Evolutionary conservation across 441 rosid genomes (phyloP).

Genomic region (Eutrema salsugineum): DNA sequence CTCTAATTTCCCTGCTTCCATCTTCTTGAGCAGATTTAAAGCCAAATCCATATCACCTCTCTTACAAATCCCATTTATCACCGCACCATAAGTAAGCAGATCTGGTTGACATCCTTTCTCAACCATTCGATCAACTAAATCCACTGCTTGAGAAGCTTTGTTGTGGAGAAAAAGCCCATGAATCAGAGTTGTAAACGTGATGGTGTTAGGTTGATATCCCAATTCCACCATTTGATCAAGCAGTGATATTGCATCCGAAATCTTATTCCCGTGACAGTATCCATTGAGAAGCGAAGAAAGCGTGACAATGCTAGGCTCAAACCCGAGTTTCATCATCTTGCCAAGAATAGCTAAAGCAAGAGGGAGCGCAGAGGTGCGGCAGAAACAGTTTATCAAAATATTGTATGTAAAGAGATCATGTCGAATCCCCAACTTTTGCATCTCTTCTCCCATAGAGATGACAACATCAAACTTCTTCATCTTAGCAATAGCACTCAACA

Average conservation of each 20-base stretch:
- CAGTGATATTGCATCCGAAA: background rate
- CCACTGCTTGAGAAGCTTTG: background rate
- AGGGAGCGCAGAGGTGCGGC: too few species aligned
- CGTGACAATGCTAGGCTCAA: too few species aligned
- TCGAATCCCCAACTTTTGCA: too few species aligned
- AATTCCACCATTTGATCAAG: background rate
- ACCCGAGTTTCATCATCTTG: too few species aligned
- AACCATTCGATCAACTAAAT: background rate
- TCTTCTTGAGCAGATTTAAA: background rate
- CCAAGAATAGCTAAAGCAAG: too few species aligned
- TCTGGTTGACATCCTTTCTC: background rate
- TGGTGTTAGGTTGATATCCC: background rate
- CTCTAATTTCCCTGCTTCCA: background rate
- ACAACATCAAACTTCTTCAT: too few species aligned
- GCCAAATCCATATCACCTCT: background rate
- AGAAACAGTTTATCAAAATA: too few species aligned
- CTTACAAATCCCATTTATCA: background rate
- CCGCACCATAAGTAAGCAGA: background rate
- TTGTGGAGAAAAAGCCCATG: slow-evolving; percentile 19
- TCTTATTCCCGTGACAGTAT: background rate
- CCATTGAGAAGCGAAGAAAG: background rate
- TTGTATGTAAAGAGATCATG: too few species aligned
- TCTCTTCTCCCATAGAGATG: too few species aligned
- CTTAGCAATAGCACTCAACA: too few species aligned
- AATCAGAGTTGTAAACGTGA: slow-evolving; percentile 13